Conservation (phyloP, 2,329 filamentous ascomycete genomes). For the Cladosporium sphaerospermum region DNA sequence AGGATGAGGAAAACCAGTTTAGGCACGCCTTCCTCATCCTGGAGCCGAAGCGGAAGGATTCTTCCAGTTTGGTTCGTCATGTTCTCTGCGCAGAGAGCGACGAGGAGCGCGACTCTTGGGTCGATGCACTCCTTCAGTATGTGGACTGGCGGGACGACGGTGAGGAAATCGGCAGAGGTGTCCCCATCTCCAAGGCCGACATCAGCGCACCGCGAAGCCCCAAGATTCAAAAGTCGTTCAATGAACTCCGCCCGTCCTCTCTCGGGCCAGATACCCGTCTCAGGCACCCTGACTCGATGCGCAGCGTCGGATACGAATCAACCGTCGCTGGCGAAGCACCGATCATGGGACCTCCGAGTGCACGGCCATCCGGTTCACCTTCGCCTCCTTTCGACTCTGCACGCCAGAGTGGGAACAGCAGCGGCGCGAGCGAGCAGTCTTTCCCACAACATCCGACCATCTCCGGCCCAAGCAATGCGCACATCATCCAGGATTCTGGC, state of each 20-base stretch:
- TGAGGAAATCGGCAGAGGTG: conserved; percentile 31
- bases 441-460: conserved; percentile 48
- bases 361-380: conserved; percentile 12
- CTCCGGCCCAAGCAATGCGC: conserved; percentile 76
- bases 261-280: conserved; percentile 14
- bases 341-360: conserved; percentile 37
- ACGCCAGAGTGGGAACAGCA: conserved; percentile 26
- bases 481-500: conserved; percentile 75
- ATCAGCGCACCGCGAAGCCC: conserved; percentile 25
- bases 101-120: conserved; percentile 86
- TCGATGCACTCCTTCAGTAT: conserved; percentile 81
- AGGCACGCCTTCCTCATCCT: conserved; percentile 92
- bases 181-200: conserved; percentile 19
- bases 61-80: conserved; percentile 78
- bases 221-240: conserved; percentile 33
- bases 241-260: conserved; percentile 25
- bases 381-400: conserved; percentile 31
- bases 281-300: conserved; percentile 21
- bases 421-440: conserved; percentile 16
- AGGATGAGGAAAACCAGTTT: conserved; percentile 88
- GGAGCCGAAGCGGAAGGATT: conserved; percentile 95
- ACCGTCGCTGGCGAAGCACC: conserved; percentile 53
- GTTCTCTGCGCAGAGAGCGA: conserved; percentile 95
- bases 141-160: conserved; percentile 67
- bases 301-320: conserved; percentile 48